Percentiles rank a stretch among this genome's conserved stretches.
Conservation (phyloP, 75 land plant genomes). For the Pinus taeda region DNA sequence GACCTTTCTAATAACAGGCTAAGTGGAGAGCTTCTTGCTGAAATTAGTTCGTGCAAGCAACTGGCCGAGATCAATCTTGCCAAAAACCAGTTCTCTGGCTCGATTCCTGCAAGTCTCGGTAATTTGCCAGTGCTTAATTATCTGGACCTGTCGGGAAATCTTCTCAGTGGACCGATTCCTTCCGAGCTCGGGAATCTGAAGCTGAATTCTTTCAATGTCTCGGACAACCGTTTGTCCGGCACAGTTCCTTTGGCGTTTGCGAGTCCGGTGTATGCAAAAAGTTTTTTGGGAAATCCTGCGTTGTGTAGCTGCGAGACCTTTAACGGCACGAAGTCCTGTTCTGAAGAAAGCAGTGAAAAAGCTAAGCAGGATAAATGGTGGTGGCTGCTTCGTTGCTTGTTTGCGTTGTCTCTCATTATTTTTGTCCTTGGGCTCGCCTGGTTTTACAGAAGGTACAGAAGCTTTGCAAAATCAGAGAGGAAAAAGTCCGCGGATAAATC, state of each 20-base stretch:
- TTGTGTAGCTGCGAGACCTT: constrained; percentile 28
- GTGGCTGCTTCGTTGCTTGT: constrained; percentile 39
- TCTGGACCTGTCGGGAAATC: constrained; percentile 69
- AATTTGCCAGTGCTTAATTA: constrained; percentile 42
- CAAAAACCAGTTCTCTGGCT: constrained; percentile 34
- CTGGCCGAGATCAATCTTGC: constrained; percentile 54
- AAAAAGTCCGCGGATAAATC: constrained; percentile 15
- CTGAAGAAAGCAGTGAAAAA: too few relatives aligned
- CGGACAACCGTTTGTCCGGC: constrained; percentile 64
- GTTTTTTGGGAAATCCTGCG: constrained; percentile 66
- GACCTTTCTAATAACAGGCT: constrained; percentile 40
- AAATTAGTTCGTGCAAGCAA: constrained; percentile 37
- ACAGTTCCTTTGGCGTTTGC: constrained; percentile 38
- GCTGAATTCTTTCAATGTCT: constrained; percentile 64
- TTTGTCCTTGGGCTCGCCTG: constrained; percentile 37
- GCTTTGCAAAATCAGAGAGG: constrained; percentile 25
- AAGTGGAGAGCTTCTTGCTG: constrained; percentile 32
- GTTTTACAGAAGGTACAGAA: constrained; percentile 42
- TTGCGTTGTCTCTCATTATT: constrained; percentile 35
- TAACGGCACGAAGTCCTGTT: constrained; percentile 1
- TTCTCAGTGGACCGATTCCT: constrained; percentile 57
- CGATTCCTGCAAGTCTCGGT: constrained; percentile 46
- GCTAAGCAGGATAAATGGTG: not conserved
- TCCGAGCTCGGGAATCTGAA: constrained; percentile 41
- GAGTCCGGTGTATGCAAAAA: constrained; percentile 25